Conservation (phyloP, 2,329 filamentous ascomycete species). For the Pseudofabraea citricarpa region DNA sequence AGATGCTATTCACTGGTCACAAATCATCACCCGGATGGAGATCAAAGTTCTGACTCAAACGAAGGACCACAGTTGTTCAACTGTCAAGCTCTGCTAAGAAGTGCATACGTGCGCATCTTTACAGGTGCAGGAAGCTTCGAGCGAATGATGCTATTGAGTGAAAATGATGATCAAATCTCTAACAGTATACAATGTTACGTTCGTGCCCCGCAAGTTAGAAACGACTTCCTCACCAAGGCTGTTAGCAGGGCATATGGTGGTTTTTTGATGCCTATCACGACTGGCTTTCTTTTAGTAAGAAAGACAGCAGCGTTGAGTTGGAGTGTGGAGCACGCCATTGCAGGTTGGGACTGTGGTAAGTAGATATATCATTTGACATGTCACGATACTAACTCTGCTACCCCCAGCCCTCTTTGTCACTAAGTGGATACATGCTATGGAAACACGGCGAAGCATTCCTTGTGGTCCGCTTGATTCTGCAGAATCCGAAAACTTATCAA, state of each 20-base stretch:
- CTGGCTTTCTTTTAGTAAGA: slow-evolving; percentile 23
- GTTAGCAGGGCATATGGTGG: slow-evolving; percentile 26
- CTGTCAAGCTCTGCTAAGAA: slow-evolving; percentile 27
- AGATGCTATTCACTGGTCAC: slow-evolving; percentile 1
- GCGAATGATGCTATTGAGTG: neutral
- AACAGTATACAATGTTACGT: neutral
- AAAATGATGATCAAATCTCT: neutral
- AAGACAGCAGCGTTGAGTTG: slow-evolving; percentile 29
- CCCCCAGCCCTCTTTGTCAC: neutral
- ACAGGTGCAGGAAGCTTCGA: slow-evolving; percentile 16
- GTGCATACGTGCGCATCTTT: slow-evolving; percentile 27
- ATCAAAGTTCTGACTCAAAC: slow-evolving; percentile 16
- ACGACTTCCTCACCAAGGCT: slow-evolving; percentile 19
- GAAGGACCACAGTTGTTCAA: slow-evolving; percentile 20
- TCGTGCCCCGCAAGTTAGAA: neutral
- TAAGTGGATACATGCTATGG: slow-evolving; percentile 1
- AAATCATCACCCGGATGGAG: neutral
- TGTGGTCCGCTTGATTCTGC: neutral
- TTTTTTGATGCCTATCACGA: slow-evolving; percentile 23
- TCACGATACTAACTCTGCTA: neutral
- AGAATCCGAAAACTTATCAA: neutral
- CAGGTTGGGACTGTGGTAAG: slow-evolving; percentile 28
- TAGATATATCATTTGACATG: neutral
- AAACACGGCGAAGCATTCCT: neutral
- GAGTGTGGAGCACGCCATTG: slow-evolving; percentile 30